Conservation (phyloP, 148 eudicot species). For the Talinum fruticosum region DNA sequence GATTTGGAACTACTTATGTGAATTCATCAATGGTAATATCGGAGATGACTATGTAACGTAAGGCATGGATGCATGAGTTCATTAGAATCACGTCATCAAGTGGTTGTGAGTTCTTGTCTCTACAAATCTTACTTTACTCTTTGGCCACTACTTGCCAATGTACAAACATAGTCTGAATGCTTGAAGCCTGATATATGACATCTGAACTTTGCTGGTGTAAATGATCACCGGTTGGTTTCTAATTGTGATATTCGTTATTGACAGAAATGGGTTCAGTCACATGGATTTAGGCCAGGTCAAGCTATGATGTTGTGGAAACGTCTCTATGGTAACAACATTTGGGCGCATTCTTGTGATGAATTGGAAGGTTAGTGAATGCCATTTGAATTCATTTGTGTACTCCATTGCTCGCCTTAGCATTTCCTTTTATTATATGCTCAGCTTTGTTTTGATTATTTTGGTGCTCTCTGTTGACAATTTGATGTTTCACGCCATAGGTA, state of each 20-base stretch:
- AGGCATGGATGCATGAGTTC: background rate
- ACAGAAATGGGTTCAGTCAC: slow-evolving; percentile 88
- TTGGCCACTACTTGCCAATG: no score
- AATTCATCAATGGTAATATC: background rate
- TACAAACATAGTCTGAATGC: background rate
- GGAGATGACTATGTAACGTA: background rate
- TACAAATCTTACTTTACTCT: background rate
- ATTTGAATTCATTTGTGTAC: background rate
- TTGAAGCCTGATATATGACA: background rate
- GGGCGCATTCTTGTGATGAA: slow-evolving; percentile 87
- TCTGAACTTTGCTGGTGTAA: background rate
- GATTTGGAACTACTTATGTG: background rate
- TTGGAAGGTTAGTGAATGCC: slow-evolving; percentile 59
- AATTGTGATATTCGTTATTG: slow-evolving; percentile 8
- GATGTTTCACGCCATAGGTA: slow-evolving; percentile 38
- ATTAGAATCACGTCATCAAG: background rate
- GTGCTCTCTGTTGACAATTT: background rate
- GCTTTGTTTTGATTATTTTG: no score
- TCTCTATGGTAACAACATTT: slow-evolving; percentile 67
- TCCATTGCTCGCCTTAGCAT: slow-evolving; percentile 1
- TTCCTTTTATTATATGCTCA: background rate
- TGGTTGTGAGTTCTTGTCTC: background rate
- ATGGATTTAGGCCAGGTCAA: slow-evolving; percentile 87
- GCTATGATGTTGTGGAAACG: slow-evolving; percentile 97
- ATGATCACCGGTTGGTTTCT: slow-evolving; percentile 6